Evolutionary conservation across 441 rosid species (phyloP), one percentile per base, ranked within the genome.

Genomic region (Jatropha podagrica): DNA sequence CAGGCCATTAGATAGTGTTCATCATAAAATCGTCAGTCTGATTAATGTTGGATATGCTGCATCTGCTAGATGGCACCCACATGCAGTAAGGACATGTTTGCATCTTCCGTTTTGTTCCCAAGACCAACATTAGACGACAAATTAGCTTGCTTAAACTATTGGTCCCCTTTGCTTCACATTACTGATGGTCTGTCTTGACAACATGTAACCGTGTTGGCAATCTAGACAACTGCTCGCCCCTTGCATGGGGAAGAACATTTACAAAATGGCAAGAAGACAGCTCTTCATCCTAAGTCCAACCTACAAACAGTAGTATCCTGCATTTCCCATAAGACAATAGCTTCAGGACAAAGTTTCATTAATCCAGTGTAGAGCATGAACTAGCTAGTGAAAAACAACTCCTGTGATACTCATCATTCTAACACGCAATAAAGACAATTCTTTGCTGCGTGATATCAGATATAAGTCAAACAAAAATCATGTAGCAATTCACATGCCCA

Each of bases 31-130:
- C 48, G 56, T 0, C 13, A 3, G 62, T 69, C 27, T 40, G 13
- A 51, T 52, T 58, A 73, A 49, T 49, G 76, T 32, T 59, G 78
- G 76, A 66, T 54, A 66, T 66, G 58, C 46, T 32, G 76, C 62
- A 58, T 63, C 52, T 56, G 75, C 75, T 20, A 64, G 69, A 49
- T 15, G 54, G 41, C 65, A 68, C 48, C 65, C 71, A 23, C 61
- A 69, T 23, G 69, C 65, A 65, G 66, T 18, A 37, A 63, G 51
- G n/a, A 63, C 60, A 70, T 11, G 37, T 74, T 40, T 27, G 15
- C 59, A 65, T 44, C 49, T 76, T 61, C 63, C 46, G 27, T 68
- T 68, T 61, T n/a, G 60, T 64, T 64, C 44, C 72, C 0, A 58
- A 41, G 42, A 23, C 40, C 10, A 52, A 78, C 10, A 55, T 37